A percentile compares a stretch with the other conserved stretches of the same genome.
phyloP scores from a whole-genome alignment of 805 yeast genomes.

The Metschnikowia bowlesiae region DNA sequence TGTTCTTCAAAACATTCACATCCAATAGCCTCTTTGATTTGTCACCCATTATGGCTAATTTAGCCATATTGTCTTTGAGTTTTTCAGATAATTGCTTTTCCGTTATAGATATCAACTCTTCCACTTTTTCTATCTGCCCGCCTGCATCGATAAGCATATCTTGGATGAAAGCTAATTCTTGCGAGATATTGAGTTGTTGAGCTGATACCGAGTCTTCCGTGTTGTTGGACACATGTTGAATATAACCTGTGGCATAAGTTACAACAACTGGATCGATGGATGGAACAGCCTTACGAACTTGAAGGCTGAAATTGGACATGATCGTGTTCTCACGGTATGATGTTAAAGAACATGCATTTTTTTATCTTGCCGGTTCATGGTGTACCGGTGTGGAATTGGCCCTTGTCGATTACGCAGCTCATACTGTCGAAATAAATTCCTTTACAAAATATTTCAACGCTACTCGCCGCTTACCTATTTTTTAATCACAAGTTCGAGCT shows the following conservation, averaged over 20 bases:
- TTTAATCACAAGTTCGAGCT: constrained; percentile 24
- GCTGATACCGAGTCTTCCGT: constrained; percentile 82
- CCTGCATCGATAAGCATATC: constrained; percentile 77
- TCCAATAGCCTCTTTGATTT: constrained; percentile 82
- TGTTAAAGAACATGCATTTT: neutral
- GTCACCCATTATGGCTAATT: constrained; percentile 75
- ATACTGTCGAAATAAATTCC: neutral
- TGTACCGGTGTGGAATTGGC: constrained; percentile 2
- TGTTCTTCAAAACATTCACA: constrained; percentile 61
- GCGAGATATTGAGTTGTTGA: constrained; percentile 59
- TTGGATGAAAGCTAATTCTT: constrained; percentile 66
- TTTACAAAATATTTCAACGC: no score
- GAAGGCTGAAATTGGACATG: constrained; percentile 44
- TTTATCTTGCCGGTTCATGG: neutral
- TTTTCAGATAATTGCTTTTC: constrained; percentile 48
- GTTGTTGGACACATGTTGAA: constrained; percentile 70
- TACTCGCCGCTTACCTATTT: no score
- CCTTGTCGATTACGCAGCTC: neutral
- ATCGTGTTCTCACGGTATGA: neutral
- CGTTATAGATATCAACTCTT: constrained; percentile 43
- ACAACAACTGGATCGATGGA: constrained; percentile 80
- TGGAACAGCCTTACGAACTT: constrained; percentile 83
- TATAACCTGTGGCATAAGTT: constrained; percentile 89
- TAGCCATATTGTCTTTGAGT: constrained; percentile 64
- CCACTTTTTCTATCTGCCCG: constrained; percentile 57